Conservation (phyloP, 108 stramenopile genomes). For the Cyclostephanos invisitatus region DNA sequence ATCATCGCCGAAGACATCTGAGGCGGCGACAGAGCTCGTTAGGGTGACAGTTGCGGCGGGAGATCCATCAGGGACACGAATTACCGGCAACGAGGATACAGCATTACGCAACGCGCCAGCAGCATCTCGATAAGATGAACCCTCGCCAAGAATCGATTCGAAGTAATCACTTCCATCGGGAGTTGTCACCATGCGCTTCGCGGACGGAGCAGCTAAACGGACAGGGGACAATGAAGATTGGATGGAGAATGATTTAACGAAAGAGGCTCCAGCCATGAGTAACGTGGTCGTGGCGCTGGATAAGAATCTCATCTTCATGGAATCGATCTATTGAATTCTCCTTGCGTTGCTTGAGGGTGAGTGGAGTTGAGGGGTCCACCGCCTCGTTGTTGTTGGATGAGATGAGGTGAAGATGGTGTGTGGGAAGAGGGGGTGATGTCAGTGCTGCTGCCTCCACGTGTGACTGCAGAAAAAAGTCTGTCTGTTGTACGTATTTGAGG, state of each 20-base stretch:
- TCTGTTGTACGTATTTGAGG: too few relatives aligned
- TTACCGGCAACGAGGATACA: constrained; percentile 34
- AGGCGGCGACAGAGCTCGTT: constrained; percentile 40
- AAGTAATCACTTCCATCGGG: constrained; percentile 32
- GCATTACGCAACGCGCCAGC: constrained; percentile 21
- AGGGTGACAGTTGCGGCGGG: constrained; percentile 48
- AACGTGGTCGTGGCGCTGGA: constrained; percentile 26
- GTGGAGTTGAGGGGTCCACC: too few relatives aligned
- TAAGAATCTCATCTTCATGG: constrained; percentile 34
- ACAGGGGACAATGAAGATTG: constrained; percentile 37
- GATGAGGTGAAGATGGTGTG: too few relatives aligned
- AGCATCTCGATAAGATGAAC: constrained; percentile 37
- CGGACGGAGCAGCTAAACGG: constrained; percentile 8
- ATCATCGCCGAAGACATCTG: constrained; percentile 42
- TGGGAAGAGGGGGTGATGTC: neutral
- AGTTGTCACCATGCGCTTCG: constrained; percentile 28
- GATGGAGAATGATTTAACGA: constrained; percentile 34
- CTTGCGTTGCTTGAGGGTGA: too few relatives aligned
- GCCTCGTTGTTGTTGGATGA: too few relatives aligned
- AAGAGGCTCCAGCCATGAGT: constrained; percentile 27
- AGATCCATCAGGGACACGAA: constrained; percentile 52
- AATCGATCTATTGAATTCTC: neutral
- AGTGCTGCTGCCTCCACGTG: neutral
- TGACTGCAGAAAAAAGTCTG: too few relatives aligned
- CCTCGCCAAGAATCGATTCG: constrained; percentile 53